Percentiles rank a stretch among this genome's conserved stretches.
phyloP scores from a whole-genome alignment of 2,329 filamentous ascomycete species.

The Colletotrichum sp. region DNA sequence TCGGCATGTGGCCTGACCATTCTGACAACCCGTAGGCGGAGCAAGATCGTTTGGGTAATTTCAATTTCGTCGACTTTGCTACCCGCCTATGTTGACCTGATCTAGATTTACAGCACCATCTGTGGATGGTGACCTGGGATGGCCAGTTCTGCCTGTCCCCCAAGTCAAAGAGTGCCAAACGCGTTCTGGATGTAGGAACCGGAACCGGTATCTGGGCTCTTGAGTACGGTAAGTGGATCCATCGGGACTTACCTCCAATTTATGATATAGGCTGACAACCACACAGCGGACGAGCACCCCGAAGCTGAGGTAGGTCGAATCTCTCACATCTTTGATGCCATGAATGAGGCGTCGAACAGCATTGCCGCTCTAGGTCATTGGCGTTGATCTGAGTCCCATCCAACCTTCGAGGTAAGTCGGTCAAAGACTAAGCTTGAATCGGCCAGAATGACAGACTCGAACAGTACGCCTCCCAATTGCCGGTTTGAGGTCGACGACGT shows the following conservation, averaged over 20 bases:
- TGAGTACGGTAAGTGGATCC: background rate
- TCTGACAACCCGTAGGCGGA: background rate
- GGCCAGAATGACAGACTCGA: rapidly evolving
- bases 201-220: background rate
- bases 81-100: background rate
- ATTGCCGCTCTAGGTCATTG: background rate
- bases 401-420: background rate
- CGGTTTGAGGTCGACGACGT: conserved; percentile 44
- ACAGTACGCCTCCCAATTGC: conserved; percentile 43
- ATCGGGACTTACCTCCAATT: too few species aligned
- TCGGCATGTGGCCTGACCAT: background rate
- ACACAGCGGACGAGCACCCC: background rate
- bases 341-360: background rate
- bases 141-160: conserved; percentile 33
- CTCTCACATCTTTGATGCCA: background rate
- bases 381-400: background rate
- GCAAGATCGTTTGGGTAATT: background rate
- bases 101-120: background rate
- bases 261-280: background rate
- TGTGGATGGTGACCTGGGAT: conserved; percentile 4
- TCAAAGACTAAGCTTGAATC: rapidly evolving
- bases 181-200: conserved; percentile 23
- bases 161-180: conserved; percentile 16
- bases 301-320: background rate
- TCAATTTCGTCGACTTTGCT: background rate